Base-by-base conservation (phyloP, 1,139 yeast species). In the Kodamaea alishanica region DNA sequence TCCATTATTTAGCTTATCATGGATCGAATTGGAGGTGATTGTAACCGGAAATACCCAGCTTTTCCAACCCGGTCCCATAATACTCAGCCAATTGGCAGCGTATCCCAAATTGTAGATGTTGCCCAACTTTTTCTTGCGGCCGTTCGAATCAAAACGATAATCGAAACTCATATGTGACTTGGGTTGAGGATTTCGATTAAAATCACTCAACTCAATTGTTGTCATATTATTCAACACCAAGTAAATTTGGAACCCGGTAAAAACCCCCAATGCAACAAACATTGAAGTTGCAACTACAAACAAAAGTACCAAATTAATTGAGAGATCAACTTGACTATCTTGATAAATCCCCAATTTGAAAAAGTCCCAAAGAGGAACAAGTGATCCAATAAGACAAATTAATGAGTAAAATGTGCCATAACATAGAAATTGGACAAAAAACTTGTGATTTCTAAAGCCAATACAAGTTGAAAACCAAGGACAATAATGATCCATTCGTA, bases 381-480 rank as follows among this genome's bases (percentile, higher is more conserved):
- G 27, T 3, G 42, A 27, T 15, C 37, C 40, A n/a, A 32, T 30
- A 22, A 35, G 27, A 25, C 38, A 32, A 9, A 38, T 39, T n/a
- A 22, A 6, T 45, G 80, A 46, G 46, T 59, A 82, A 1, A 73
- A 31, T 2, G 81, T 61, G 5, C 79, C 68, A 54, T 84, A 84
- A 8, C 71, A 33, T 40, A 92, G 61, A 54, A 86, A 84, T 59
- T 89, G 96, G 20, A 88, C 59, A 56, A 88, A 90, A 54, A 67
- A 77, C 61, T 87, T 85, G 53, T 87, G 90, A 61, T 90, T 90
- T 34, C 65, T 65, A 61, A 75, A 84, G 0, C 98, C 98, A 40
- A 94, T 78, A 58, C 98, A 92, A 8, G 79, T 71, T 5, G 95
- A 80, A 56, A 92, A 89, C 98, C 98, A 92, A 0, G 98, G 97